Base-by-base conservation (phyloP, 2,329 filamentous ascomycete genomes). In the Dactylellina drechsleri region DNA sequence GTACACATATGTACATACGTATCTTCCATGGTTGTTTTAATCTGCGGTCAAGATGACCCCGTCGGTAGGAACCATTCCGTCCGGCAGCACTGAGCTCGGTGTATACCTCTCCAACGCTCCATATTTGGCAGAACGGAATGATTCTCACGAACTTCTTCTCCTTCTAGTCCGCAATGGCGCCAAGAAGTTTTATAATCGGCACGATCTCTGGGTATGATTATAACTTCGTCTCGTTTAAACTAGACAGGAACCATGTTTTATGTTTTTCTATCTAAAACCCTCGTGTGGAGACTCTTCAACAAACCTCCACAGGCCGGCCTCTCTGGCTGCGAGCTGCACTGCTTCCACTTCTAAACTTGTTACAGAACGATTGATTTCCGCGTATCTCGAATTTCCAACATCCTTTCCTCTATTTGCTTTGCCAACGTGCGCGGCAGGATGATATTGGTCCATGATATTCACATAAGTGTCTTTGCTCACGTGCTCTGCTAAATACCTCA, bases 361-460 rank as follows among this genome's bases (percentile, higher is more conserved):
- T 2, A 92, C 86, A 13, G 87, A 84, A n/a, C 91, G 87, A 80
- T 95, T 94, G 80, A 95, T 92, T 47, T 95, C 91, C 16, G 85
- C 84, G 81, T 94, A 95, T 36, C 91, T 84, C 2, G 90, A 84
- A 70, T 86, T 82, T 2, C 64, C 79, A 16, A 43, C 5, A n/a
- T 47, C 74, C 53, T 28, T 80, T 72, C 79, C 80, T 67, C 84
- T 83, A 78, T 83, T 87, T 64, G 84, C 83, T 83, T 92, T 94
- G 2, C 92, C 92, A 0, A 96, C 92, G 81, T 96, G 89, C 0
- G 91, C 92, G 77, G 91, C 87, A 0, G 92, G 92, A 76, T 88
- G 89, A 80, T 95, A 95, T 82, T 96, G 92, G 82, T 96, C 92
- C 92, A 95, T 95, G 77, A 96, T 89, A 80, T 96, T 90, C 73